Conservation (phyloP, 2,329 filamentous ascomycete genomes). For the Falciphora oryzae region DNA sequence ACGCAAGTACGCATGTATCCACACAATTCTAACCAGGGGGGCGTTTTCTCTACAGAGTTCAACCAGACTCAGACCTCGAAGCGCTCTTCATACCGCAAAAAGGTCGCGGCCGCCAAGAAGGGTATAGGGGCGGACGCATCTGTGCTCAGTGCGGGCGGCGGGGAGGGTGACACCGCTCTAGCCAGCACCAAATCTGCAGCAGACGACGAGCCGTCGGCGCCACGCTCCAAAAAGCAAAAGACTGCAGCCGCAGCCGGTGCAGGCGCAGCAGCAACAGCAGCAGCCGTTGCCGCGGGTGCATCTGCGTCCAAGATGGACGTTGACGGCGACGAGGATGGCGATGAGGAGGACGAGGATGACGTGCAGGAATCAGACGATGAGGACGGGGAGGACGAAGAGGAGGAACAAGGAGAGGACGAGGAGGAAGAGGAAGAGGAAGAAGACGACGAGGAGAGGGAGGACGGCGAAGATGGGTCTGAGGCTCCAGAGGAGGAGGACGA, state of each 20-base stretch:
- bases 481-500: constrained; percentile 51
- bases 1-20: background rate
- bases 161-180: constrained; percentile 17
- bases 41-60: constrained; percentile 51
- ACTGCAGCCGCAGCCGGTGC: constrained; percentile 25
- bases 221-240: constrained; percentile 30
- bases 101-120: constrained; percentile 60
- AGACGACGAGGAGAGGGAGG: constrained; percentile 39
- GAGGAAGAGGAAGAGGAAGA: constrained; percentile 38
- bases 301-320: constrained; percentile 33
- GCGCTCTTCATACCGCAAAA: constrained; percentile 65
- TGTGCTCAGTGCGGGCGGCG: constrained; percentile 24
- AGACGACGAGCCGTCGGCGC: constrained; percentile 17
- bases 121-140: constrained; percentile 24
- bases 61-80: constrained; percentile 69
- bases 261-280: constrained; percentile 28
- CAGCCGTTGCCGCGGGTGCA: constrained; percentile 28
- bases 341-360: constrained; percentile 31
- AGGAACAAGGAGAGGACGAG: constrained; percentile 38
- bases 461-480: constrained; percentile 44
- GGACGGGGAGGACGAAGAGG: constrained; percentile 42
- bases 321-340: constrained; percentile 31
- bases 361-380: constrained; percentile 32
- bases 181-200: constrained; percentile 16
- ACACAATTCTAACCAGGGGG: background rate